These are phyloP conservation scores for Plasmopara halstedii DNA, from an alignment of 352 stramenopile species.

Conservation along the genomic window DNA sequence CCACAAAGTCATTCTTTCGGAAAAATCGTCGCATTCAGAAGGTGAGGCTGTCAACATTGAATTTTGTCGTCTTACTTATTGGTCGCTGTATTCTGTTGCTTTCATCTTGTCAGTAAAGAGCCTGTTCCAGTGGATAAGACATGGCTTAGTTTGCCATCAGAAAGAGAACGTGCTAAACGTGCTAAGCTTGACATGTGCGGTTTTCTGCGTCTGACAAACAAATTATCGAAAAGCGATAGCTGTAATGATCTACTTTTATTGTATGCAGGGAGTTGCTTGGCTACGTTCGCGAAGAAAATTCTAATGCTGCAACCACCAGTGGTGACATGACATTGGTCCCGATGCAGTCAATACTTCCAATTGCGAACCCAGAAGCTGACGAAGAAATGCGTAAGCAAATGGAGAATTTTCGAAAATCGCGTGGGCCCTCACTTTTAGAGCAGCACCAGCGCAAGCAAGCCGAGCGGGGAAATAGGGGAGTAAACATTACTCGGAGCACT, in stretches of 20 bases:
- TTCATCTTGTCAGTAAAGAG: conserved; percentile 49
- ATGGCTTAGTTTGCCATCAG: conserved; percentile 78
- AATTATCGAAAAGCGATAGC: not conserved
- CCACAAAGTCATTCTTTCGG: conserved; percentile 37
- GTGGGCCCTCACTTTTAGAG: conserved; percentile 68
- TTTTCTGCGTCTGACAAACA: not conserved
- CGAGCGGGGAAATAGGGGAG: conserved; percentile 27
- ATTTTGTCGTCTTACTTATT: not conserved
- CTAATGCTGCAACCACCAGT: conserved; percentile 13
- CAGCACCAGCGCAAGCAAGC: conserved; percentile 68
- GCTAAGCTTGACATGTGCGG: conserved; percentile 76
- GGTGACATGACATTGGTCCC: conserved; percentile 5
- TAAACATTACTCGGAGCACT: conserved; percentile 6
- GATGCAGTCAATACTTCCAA: conserved; percentile 36
- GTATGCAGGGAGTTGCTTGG: conserved; percentile 60
- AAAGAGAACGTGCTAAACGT: conserved; percentile 68
- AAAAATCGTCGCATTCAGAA: conserved; percentile 56
- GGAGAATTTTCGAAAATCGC: conserved; percentile 42
- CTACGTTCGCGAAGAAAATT: conserved; percentile 73
- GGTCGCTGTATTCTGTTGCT: conserved; percentile 2
- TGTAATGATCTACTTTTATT: conserved; percentile 8
- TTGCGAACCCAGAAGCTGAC: conserved; percentile 56
- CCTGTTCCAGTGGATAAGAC: conserved; percentile 63
- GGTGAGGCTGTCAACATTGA: conserved; percentile 7
- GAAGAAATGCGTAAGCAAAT: conserved; percentile 65